Base-by-base conservation (phyloP, 1,284 basidiomycete genomes). In the Ustilago esculenta region DNA sequence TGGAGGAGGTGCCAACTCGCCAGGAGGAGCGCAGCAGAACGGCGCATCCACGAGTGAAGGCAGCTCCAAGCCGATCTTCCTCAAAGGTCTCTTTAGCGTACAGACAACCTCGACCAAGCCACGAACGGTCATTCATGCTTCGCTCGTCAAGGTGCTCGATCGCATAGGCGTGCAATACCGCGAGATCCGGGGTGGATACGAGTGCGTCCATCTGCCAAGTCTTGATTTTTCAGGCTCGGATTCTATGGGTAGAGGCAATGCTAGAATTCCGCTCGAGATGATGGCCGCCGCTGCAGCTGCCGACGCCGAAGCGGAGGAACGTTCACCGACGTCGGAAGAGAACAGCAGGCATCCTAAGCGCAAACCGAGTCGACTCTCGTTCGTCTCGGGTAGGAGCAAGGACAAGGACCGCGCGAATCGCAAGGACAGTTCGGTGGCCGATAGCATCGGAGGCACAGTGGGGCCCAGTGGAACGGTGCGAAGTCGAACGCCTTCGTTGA, bases 111-210 rank as follows among this genome's bases (percentile, higher is more conserved):
- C 92, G 30, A 94, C 93, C 8, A 97, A 96, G 80, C 83, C 90
- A 9, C 90, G 93, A 2, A 84, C 86, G 6, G 86, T 88, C 12
- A 89, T 98, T 82, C 90, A 92, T 77, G 84, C 86, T 32, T 94
- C 97, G 82, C 89, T 98, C 66, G 86, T 88, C 39, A 87, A 88
- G 15, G 93, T 97, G 1, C 86, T 98, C 36, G 92, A 95, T 73
- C 87, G 93, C 42, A 92, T 98, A 87, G 92, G 94, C 60, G 90
- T 98, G 43, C 92, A 93, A 82, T 92, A 95, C 82, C 87, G 92
- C 34, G 92, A 94, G 81, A 93, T 89, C 75, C 90, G 89, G 81
- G 87, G 88, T 52, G 95, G 95, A 0, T 98, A 94, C 81, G 95
- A 98, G 82, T 98, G 95, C 83, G 90, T 95, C 21, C 94, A 98